Evolutionary conservation across 345 rosid species (phyloP), one percentile per base, ranked within the genome.

Genomic region (Bruguiera parviflora): DNA sequence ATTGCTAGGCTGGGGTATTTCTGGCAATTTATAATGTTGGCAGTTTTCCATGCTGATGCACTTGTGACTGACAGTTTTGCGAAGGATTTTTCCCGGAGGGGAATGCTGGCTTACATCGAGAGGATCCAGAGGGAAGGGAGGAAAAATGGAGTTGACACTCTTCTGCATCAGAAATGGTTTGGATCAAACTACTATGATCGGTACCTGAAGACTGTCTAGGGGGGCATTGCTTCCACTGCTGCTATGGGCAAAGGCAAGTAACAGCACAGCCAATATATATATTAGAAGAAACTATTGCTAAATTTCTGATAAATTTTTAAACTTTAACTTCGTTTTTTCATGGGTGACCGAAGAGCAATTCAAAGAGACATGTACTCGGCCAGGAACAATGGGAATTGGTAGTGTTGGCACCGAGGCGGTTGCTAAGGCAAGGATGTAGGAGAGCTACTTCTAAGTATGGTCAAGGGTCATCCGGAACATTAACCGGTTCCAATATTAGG

Each of bases 161-260:
- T 92, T 21, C 92, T 92, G 27, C 99, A 96, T 79, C 99, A 96
- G 81, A 92, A 96, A 78, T 92, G 99, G 98, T 96, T 98, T 0
- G 98, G 98, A 60, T 98, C 99, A 6, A 90, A 92, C 79, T 96
- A 74, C 63, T 96, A 92, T 69, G 97, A 90, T 64, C 74, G 87
- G 78, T 96, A 96, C 59, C 96, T 92, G 63, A 96, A 84, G 86
- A 85, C 91, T 4, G 74, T 96, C 55, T 97, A 92, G 79, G 97
- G 99, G 68, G 99, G 99, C 61, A 90, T 92, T 39, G 87, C 98
- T 55, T 92, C 99, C 70, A 92, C 97, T 58, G 95, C 98, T 53
- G 99, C 98, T 28, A 92, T 96, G 99, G 97, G 92, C 75, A 92
- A 90, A 89, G 99, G 98, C 79, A 85, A 79, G 75, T 32, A 15